Conservation (phyloP, 2,329 filamentous ascomycete genomes). For the Nemania abortiva region DNA sequence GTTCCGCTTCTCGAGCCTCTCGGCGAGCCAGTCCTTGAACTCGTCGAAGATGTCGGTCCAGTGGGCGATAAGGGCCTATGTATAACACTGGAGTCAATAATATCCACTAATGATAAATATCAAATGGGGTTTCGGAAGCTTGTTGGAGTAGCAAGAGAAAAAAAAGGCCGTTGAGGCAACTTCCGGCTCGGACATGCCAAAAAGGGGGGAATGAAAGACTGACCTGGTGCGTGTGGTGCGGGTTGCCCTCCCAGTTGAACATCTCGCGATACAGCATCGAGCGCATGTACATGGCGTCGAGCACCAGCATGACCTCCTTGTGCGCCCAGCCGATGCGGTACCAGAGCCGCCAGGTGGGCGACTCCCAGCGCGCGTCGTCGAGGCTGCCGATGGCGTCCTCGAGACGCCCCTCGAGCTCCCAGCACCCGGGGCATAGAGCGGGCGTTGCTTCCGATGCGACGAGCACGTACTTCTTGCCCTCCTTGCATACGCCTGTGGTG, state of each 20-base stretch:
- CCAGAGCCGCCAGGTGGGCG: slow-evolving; percentile 25
- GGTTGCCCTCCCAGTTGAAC: background rate
- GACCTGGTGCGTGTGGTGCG: too few species aligned
- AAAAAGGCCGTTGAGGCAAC: background rate
- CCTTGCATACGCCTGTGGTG: background rate
- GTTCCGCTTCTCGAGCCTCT: slow-evolving; percentile 27
- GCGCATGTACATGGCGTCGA: background rate
- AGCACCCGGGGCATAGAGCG: background rate
- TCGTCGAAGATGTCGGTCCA: slow-evolving; percentile 15
- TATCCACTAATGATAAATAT: background rate
- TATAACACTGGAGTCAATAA: slow-evolving; percentile 52
- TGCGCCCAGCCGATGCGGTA: slow-evolving; percentile 19
- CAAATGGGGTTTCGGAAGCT: background rate
- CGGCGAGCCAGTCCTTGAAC: slow-evolving; percentile 26
- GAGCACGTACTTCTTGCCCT: slow-evolving; percentile 13
- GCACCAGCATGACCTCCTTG: slow-evolving; percentile 3
- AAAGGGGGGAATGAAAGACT: background rate
- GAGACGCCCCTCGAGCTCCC: background rate
- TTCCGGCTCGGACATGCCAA: background rate
- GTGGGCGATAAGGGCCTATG: background rate
- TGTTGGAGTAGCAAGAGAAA: background rate
- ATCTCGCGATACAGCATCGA: background rate
- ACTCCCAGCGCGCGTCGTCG: background rate
- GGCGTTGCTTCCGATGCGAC: background rate
- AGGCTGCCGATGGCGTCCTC: slow-evolving; percentile 16